Base-by-base conservation (phyloP, 2,329 filamentous ascomycete genomes). In the Trichophyton equinum region DNA sequence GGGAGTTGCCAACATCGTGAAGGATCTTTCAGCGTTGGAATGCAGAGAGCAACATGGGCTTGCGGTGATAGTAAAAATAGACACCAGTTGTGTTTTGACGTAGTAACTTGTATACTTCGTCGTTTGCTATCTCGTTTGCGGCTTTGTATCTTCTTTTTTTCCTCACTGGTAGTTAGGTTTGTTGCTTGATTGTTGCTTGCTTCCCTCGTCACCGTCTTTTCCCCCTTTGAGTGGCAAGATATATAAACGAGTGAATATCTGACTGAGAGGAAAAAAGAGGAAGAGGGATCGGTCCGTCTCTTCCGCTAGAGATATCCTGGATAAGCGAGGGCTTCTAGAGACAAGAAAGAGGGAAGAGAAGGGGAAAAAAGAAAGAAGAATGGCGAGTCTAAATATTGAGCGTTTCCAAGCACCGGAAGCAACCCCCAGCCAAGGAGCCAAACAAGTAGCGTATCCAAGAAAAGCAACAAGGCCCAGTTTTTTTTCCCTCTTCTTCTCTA, bases 1-100 rank as follows among this genome's bases (percentile, higher is more conserved):
- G 58, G 73, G 74, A 68, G 74, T 70, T 27, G 73, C 75, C 65
- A 76, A 49, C 62, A 64, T 65, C 2, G 30, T 40, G 49, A 53
- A 25, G 13, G 22, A 33, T 27, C 7, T 30, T 44, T 53, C 49
- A 33, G 22, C 18, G 49, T 30, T 25, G 5, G 22, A 8, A 25
- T 30, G 49, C 27, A 53, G 49, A 18, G 22, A 18, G 46, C 46
- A 51, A 33, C 49, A 53, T 53, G 25, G 49, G 27, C 49, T 7
- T 27, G 25, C 18, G 30, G n/a, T 11, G 13, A n/a, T 51, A 20
- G 8, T 18, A 25, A 53, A 7, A 6, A 6, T 5, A 30, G 27
- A 18, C 4, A 11, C 33, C 22, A 25, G 25, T 33, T 22, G 5
- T 20, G 22, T 33, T 18, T 30, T 33, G 22, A 15, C n/a, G 49